phyloP scores from a whole-genome alignment of 495 filamentous ascomycete genomes.

The Lasiosphaeria ovina region DNA sequence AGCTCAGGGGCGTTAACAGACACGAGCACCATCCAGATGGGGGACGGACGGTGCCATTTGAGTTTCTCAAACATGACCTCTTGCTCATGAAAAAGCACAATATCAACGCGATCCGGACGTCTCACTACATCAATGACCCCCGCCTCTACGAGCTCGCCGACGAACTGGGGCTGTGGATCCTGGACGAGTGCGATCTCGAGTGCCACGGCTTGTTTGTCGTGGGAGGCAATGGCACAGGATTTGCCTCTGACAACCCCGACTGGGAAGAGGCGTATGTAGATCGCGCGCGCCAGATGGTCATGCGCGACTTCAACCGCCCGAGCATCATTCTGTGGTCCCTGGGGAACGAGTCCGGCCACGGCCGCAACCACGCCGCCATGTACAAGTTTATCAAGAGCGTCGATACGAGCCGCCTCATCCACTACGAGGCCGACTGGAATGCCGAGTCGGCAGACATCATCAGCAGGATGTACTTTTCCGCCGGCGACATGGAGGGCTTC shows the following conservation, averaged over 20 bases:
- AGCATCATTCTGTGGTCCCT: constrained; percentile 71
- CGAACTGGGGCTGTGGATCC: constrained; percentile 67
- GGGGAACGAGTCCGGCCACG: constrained; percentile 72
- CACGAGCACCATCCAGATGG: constrained; percentile 63
- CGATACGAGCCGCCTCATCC: constrained; percentile 59
- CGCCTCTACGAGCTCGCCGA: constrained; percentile 64
- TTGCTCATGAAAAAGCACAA: constrained; percentile 66
- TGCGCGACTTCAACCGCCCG: constrained; percentile 66
- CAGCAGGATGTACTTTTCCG: constrained; percentile 63
- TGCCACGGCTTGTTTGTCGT: constrained; percentile 65
- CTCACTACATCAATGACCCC: constrained; percentile 61
- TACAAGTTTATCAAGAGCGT: constrained; percentile 57
- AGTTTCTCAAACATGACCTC: constrained; percentile 56
- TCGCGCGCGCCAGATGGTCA: constrained; percentile 62
- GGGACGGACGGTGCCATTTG: constrained; percentile 59
- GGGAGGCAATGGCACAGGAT: constrained; percentile 47
- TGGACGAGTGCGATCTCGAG: constrained; percentile 73
- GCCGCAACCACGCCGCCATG: constrained; percentile 66
- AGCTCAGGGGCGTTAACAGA: constrained; percentile 64
- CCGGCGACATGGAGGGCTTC: constrained; percentile 45
- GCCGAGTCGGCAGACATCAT: constrained; percentile 63
- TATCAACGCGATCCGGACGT: constrained; percentile 66
- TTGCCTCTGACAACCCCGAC: constrained; percentile 61
- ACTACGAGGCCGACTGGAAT: constrained; percentile 65
- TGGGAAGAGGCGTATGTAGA: constrained; percentile 73